Conservation (phyloP, 2,329 filamentous ascomycete species). For the Colletotrichum nymphaeae region DNA sequence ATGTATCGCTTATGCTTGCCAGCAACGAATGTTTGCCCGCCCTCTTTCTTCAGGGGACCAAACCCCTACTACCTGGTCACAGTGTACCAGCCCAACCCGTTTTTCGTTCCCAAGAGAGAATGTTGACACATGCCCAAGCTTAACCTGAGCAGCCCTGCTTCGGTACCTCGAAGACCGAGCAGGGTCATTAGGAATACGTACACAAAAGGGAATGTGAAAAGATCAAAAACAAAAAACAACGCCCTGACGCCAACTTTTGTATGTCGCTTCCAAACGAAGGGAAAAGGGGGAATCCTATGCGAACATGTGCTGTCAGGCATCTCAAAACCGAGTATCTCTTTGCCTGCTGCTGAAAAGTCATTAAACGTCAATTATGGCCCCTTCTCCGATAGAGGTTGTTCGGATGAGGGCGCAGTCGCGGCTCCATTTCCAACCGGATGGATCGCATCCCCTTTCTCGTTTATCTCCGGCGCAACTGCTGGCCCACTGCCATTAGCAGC, state of each 20-base stretch:
- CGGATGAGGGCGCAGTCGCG: not conserved
- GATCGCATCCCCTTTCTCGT: constrained; percentile 20
- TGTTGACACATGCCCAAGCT: not conserved
- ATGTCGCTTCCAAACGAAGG: constrained; percentile 28
- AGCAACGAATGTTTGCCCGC: not conserved
- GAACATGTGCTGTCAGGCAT: constrained; percentile 12
- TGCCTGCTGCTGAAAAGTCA: constrained; percentile 8
- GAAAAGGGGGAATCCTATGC: constrained; percentile 16
- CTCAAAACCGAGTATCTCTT: not conserved
- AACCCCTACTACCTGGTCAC: not conserved
- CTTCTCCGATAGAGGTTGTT: constrained; percentile 27
- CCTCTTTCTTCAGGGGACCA: not conserved
- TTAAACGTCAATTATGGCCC: constrained; percentile 10
- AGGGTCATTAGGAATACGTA: constrained; percentile 7
- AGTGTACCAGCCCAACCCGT: not conserved
- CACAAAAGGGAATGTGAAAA: not conserved
- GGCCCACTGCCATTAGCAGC: constrained; percentile 17
- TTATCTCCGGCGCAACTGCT: not conserved
- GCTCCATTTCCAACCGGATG: constrained; percentile 13
- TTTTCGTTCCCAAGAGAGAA: not conserved
- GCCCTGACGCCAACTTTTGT: constrained; percentile 31
- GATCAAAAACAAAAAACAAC: not conserved
- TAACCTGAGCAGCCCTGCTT: not conserved
- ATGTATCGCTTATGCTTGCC: not conserved
- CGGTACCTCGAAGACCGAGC: not conserved